phyloP scores from a whole-genome alignment of 768 basidiomycete species.

The Hygrocybe punicea region DNA sequence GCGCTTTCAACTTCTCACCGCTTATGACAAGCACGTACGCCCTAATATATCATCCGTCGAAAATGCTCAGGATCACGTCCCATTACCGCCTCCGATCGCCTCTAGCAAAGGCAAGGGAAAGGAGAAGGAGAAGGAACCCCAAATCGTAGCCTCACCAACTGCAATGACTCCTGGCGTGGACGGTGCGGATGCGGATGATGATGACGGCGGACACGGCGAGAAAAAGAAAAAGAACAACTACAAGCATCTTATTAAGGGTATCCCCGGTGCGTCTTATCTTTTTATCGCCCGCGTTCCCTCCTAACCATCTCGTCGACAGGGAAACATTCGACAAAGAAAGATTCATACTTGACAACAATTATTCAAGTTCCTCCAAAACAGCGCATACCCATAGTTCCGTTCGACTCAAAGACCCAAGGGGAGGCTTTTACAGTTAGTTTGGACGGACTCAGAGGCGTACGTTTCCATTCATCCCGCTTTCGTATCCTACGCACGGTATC shows the following conservation, averaged over 20 bases:
- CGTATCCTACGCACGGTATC: constrained; percentile 10
- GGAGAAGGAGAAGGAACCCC: constrained; percentile 31
- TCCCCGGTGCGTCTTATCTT: constrained; percentile 52
- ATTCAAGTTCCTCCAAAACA: constrained; percentile 73
- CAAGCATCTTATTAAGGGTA: constrained; percentile 70
- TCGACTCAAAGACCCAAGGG: constrained; percentile 63
- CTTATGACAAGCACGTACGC: constrained; percentile 83
- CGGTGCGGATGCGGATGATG: constrained; percentile 43
- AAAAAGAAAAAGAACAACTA: constrained; percentile 79
- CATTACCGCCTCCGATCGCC: constrained; percentile 19
- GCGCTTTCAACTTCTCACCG: constrained; percentile 63
- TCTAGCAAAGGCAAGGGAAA: constrained; percentile 53
- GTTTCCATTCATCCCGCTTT: constrained; percentile 26
- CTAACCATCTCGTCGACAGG: constrained; percentile 38
- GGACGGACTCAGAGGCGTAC: constrained; percentile 70
- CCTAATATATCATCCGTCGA: constrained; percentile 41
- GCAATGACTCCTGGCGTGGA: constrained; percentile 33
- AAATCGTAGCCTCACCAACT: constrained; percentile 17
- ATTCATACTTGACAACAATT: constrained; percentile 62
- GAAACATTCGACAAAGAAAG: constrained; percentile 79
- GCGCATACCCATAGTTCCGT: constrained; percentile 55
- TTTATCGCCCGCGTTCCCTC: background rate
- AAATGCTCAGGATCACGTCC: constrained; percentile 22
- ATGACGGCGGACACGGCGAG: constrained; percentile 53
- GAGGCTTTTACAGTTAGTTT: constrained; percentile 72